Evolutionary conservation across 495 filamentous ascomycete species (phyloP).

Genomic region (Penicillium ochrochloron): DNA sequence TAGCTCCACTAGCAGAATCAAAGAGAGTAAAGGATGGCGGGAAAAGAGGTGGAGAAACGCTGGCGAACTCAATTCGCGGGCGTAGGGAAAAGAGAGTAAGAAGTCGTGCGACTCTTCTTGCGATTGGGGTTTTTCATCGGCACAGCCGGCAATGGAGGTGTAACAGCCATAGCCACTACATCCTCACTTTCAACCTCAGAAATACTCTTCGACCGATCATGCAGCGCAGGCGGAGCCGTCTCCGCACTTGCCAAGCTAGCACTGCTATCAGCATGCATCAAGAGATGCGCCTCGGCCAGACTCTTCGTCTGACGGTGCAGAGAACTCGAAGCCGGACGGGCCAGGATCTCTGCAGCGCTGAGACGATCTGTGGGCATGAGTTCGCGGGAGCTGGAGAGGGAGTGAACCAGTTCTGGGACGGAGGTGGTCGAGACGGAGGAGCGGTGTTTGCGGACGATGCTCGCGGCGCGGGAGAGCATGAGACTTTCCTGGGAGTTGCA

Average conservation of each 20-base stretch:
- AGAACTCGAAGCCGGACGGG: slow-evolving; percentile 37
- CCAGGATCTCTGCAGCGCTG: slow-evolving; percentile 35
- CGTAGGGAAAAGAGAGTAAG: slow-evolving; percentile 53
- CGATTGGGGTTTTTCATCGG: slow-evolving; percentile 31
- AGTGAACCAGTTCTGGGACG: slow-evolving; percentile 60
- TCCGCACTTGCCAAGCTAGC: slow-evolving; percentile 33
- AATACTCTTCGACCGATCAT: slow-evolving; percentile 46
- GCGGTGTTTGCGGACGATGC: slow-evolving; percentile 57
- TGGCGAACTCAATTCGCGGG: slow-evolving; percentile 20
- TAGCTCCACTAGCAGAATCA: not conserved
- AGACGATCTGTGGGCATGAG: slow-evolving; percentile 41
- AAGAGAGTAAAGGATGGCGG: not conserved
- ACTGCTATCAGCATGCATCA: slow-evolving; percentile 35
- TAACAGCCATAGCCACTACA: not conserved
- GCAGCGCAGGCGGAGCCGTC: slow-evolving; percentile 18
- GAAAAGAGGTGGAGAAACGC: not conserved
- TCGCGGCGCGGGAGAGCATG: slow-evolving; percentile 52
- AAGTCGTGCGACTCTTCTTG: slow-evolving; percentile 43
- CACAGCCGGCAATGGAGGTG: slow-evolving; percentile 17
- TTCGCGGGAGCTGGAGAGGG: slow-evolving; percentile 53
- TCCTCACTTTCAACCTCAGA: slow-evolving; percentile 36
- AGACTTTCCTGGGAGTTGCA: slow-evolving; percentile 63
- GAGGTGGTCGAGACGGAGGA: slow-evolving; percentile 61
- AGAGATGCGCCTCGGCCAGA: slow-evolving; percentile 39
- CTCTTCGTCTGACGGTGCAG: slow-evolving; percentile 51